These are phyloP conservation scores for Trypanosomatidae sp. DNA, from an alignment of 208 protist species.

Conservation along the genomic window DNA sequence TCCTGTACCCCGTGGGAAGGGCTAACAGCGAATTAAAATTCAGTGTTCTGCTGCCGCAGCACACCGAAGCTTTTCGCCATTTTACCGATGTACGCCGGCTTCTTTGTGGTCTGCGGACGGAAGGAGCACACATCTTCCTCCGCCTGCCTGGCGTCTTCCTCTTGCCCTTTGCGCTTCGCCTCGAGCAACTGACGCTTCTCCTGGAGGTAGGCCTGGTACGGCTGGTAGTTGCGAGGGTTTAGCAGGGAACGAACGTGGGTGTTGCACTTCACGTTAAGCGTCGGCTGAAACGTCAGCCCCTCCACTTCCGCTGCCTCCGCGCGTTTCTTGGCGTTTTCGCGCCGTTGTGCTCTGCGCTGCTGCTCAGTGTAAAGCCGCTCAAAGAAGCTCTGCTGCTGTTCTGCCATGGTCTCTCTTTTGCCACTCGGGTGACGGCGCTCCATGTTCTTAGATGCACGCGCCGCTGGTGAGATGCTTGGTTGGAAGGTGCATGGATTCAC, in stretches of 20 bases:
- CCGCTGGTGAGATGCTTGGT: constrained; percentile 46
- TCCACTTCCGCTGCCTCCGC: constrained; percentile 41
- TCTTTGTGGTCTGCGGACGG: constrained; percentile 55
- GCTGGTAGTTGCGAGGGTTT: constrained; percentile 41
- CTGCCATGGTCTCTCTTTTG: not conserved
- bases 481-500: constrained; percentile 74
- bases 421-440: not conserved
- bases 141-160: constrained; percentile 30
- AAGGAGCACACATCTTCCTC: constrained; percentile 65
- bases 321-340: constrained; percentile 28
- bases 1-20: not conserved
- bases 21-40: constrained; percentile 24
- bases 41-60: constrained; percentile 51
- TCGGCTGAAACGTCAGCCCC: constrained; percentile 41
- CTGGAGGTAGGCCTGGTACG: constrained; percentile 41
- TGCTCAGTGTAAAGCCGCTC: constrained; percentile 40
- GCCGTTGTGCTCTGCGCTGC: constrained; percentile 18
- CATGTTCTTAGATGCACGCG: constrained; percentile 18
- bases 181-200: constrained; percentile 34
- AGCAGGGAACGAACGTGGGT: constrained; percentile 51
- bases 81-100: constrained; percentile 65
- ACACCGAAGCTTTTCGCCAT: constrained; percentile 78
- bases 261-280: constrained; percentile 47
- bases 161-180: constrained; percentile 25
- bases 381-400: constrained; percentile 19